phyloP scores from a whole-genome alignment of 441 rosid species.

The Pelargonium citronellum region DNA sequence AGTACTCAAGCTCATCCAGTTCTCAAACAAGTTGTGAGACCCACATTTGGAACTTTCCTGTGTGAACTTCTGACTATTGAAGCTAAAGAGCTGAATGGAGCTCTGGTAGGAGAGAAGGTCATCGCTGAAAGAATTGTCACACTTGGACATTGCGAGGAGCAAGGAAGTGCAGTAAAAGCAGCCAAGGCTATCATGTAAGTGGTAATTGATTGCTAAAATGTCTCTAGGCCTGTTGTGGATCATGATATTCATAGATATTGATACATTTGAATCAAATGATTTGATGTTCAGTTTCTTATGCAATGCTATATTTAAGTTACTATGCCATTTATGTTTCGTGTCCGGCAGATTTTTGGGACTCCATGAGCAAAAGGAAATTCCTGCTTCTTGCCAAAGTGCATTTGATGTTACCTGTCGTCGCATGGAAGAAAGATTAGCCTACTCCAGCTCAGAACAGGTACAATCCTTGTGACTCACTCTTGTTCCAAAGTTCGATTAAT shows the following conservation, averaged over 20 bases:
- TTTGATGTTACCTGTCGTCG: slow-evolving; percentile 63
- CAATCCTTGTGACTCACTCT: slow-evolving; percentile 4
- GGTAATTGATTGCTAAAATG: neutral
- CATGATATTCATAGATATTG: neutral
- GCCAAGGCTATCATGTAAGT: slow-evolving; percentile 73
- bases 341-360: slow-evolving; percentile 65
- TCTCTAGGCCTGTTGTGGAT: too few relatives aligned
- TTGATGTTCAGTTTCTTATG: neutral
- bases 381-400: slow-evolving; percentile 51
- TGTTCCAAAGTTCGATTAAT: neutral
- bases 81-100: slow-evolving; percentile 25
- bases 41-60: slow-evolving; percentile 51
- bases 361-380: slow-evolving; percentile 53
- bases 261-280: too few relatives aligned
- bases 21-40: slow-evolving; percentile 36
- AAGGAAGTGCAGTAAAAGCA: slow-evolving; percentile 46
- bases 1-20: slow-evolving; percentile 39
- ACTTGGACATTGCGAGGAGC: slow-evolving; percentile 61
- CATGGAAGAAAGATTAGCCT: slow-evolving; percentile 83
- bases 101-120: slow-evolving; percentile 44
- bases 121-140: slow-evolving; percentile 45
- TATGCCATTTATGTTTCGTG: slow-evolving; percentile 17
- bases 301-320: neutral
- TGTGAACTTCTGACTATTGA: slow-evolving; percentile 42
- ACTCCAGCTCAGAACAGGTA: slow-evolving; percentile 74